phyloP scores from a whole-genome alignment of 2,329 filamentous ascomycete genomes.

The Calonectria montana region DNA sequence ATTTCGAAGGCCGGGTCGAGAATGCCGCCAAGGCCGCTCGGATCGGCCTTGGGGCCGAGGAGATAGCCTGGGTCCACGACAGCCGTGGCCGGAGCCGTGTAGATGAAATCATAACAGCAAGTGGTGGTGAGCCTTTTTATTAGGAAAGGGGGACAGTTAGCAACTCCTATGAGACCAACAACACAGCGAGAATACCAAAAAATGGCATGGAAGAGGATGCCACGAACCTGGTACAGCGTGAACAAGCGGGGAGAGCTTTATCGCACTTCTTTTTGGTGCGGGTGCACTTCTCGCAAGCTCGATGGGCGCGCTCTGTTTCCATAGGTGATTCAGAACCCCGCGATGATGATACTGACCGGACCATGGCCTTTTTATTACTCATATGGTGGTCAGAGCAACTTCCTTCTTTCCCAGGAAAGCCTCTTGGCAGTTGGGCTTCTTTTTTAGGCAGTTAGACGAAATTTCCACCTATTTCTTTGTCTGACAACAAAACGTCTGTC shows the following conservation, averaged over 20 bases:
- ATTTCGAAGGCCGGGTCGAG: constrained; percentile 49
- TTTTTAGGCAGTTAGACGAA: constrained; percentile 10
- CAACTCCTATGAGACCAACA: background rate
- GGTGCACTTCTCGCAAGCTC: constrained; percentile 52
- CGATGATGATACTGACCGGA: constrained; percentile 42
- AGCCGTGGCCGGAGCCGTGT: constrained; percentile 49
- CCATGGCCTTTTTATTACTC: constrained; percentile 36
- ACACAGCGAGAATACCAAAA: background rate
- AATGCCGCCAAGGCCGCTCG: constrained; percentile 36
- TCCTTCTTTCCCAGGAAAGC: background rate
- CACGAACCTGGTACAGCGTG: constrained; percentile 48
- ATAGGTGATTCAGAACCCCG: constrained; percentile 46
- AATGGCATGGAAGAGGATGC: background rate
- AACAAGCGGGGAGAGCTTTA: constrained; percentile 50
- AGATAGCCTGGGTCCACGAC: constrained; percentile 46
- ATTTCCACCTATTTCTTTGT: background rate
- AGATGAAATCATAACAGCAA: constrained; percentile 52
- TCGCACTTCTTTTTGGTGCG: constrained; percentile 54
- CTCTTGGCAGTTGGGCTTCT: background rate
- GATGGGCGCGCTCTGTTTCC: constrained; percentile 48
- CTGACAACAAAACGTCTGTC: constrained; percentile 1
- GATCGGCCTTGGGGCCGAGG: constrained; percentile 37
- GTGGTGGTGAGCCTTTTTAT: constrained; percentile 43
- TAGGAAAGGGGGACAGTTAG: background rate
- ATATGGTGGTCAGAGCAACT: constrained; percentile 23